Base-by-base conservation (phyloP, 331 rosid species). In the Prunus yedoensis region DNA sequence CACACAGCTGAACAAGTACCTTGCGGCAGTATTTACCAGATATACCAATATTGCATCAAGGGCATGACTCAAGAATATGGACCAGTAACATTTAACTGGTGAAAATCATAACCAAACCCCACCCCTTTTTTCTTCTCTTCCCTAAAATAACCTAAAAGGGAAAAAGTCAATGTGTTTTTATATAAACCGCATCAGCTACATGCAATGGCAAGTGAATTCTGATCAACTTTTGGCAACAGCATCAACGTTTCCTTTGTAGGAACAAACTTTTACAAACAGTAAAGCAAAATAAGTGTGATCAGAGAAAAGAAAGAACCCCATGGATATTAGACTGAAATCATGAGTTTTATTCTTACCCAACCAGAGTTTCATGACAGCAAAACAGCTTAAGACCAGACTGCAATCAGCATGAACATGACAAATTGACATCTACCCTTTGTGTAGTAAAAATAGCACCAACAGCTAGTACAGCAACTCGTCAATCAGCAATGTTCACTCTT, bases 391-490 rank as follows among this genome's bases (percentile, higher is more conserved):
- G 76, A 73, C 73, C 35, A 72, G 82, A 82, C 82, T 45, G 89
- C 89, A 77, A 74, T 81, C 77, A 68, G 82, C 85, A 82, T 57
- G 74, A 45, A 70, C 65, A 78, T 61, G 81, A 71, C 70, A 71
- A 50, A 80, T 58, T 71, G 69, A 79, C 63, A 60, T 60, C 82
- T 71, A 82, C 81, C 81, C 68, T 77, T 71, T 46, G 74, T 53
- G 74, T 70, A 63, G 84, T 73, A 70, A 71, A 69, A 80, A 45
- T 77, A 77, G 85, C 80, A 81, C 70, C 82, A 78, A 83, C 82
- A 80, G 86, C 88, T 76, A 73, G 74, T 74, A 66, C 82, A 78
- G 74, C 86, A 77, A 77, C 87, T 86, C 78, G 58, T 74, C 83
- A 81, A 67, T 70, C 88, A 85, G 85, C 83, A 74, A 77, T 79